Evolutionary conservation across 2,329 filamentous ascomycete species (phyloP).

Genomic region (Pleomassaria siparia): DNA sequence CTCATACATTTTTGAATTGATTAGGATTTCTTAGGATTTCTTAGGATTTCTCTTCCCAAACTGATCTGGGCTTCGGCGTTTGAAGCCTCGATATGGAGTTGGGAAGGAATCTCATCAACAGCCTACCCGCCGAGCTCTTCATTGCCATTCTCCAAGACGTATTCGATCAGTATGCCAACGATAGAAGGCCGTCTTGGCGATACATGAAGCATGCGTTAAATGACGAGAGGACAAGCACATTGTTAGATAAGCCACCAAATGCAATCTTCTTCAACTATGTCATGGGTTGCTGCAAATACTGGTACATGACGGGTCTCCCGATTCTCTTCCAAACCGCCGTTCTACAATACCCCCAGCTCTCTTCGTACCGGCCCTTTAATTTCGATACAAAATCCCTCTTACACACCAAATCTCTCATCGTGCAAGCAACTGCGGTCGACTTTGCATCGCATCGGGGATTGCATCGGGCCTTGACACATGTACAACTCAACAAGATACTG

Average conservation of each 20-base stretch:
- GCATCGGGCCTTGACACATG: neutral
- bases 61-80: no score
- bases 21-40: no score
- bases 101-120: no score
- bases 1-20: no score
- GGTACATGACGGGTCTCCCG: neutral
- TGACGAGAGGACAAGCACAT: no score
- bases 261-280: no score
- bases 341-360: constrained; percentile 1
- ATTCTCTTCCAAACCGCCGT: neutral
- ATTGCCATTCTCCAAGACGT: neutral
- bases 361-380: neutral
- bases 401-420: neutral
- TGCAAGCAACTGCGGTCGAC: neutral
- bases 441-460: neutral
- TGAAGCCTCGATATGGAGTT: neutral
- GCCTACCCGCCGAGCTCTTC: neutral
- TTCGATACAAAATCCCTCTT: neutral
- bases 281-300: neutral
- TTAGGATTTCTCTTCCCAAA: no score
- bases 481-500: neutral
- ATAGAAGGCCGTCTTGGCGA: no score
- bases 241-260: no score
- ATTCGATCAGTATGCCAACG: neutral
- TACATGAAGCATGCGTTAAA: no score